Base-by-base conservation (phyloP, 2,329 filamentous ascomycete genomes). In the Ophiostoma quercus region DNA sequence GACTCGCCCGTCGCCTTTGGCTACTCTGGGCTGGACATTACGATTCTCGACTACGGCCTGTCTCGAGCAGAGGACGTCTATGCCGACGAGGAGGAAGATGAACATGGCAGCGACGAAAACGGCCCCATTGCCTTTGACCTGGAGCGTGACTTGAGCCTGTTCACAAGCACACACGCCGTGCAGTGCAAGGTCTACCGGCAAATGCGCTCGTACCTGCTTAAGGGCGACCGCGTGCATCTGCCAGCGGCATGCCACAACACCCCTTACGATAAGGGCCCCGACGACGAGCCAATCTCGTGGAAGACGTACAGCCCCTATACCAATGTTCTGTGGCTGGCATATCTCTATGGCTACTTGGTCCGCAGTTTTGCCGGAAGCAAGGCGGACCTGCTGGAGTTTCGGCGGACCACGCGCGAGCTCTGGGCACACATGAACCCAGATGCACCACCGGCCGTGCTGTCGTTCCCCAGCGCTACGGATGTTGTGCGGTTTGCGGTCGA, bases 301-400 rank as follows among this genome's bases (percentile, higher is more conserved):
- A 76, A 79, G 5, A 80, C 78, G 0, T 83, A 85, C 73, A 81
- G 81, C 37, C 86, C 87, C 0, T 89, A 89, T 76, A 88, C 85
- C 4, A 90, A 90, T 72, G 85, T 89, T 1, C 78, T 90, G 22
- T 90, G 87, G 87, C 80, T 90, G 60, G 84, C 85, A 2, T 89
- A 88, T 72, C 78, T 88, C 5, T 88, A 88, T 74, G 78, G 81
- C 47, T 88, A 87, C 76, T 77, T 88, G 70, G 74, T 79, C 2
- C 73, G 72, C 7, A 79, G 83, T 71, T 88, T 85, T 73, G 72
- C 74, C 12, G 85, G 85, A 5, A 78, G 80, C 9, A 81, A 79
- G 73, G 79, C 78, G 71, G 81, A 84, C 25, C 75, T 87, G 14
- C 75, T 74, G 3, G 71, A 73, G 2, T 88, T 88, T 74, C 80